Percentiles rank a stretch among this genome's conserved stretches.
Evolutionary conservation across 1,139 yeast genomes (phyloP).

Genomic region (Lipomyces yarrowii): DNA sequence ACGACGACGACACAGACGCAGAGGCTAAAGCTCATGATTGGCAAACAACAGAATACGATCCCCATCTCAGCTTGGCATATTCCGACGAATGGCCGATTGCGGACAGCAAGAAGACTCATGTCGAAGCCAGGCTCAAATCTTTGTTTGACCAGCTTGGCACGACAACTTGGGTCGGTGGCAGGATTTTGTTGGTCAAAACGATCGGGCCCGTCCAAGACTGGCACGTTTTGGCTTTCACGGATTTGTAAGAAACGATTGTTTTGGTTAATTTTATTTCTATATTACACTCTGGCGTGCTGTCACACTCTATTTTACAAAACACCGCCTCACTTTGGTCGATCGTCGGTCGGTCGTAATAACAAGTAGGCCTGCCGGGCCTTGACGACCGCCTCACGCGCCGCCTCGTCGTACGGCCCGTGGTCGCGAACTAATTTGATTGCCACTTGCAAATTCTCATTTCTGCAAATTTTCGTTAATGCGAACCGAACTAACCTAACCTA

Average conservation of each 20-base stretch:
- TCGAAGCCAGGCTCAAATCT: not conserved
- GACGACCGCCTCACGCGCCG: conserved; percentile 6
- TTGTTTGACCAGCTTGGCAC: not conserved
- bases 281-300: too few relatives aligned
- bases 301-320: too few relatives aligned
- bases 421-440: conserved; percentile 4
- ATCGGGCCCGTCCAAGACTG: conserved; percentile 22
- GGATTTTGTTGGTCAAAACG: conserved; percentile 15
- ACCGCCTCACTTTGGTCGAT: not conserved
- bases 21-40: conserved; percentile 48
- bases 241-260: not conserved
- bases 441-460: conserved; percentile 3
- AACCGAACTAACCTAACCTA: too few relatives aligned
- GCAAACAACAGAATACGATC: conserved; percentile 62
- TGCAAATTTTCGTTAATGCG: too few relatives aligned
- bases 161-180: conserved; percentile 19
- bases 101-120: conserved; percentile 45
- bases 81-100: conserved; percentile 68
- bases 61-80: conserved; percentile 75
- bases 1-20: conserved; percentile 32
- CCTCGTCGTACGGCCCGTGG: conserved; percentile 2
- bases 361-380: conserved; percentile 2
- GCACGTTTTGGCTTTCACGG: conserved; percentile 17
- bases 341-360: not conserved
- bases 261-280: not conserved